phyloP scores from a whole-genome alignment of 257 asterid genomes.

The Nicotiana undulata region DNA sequence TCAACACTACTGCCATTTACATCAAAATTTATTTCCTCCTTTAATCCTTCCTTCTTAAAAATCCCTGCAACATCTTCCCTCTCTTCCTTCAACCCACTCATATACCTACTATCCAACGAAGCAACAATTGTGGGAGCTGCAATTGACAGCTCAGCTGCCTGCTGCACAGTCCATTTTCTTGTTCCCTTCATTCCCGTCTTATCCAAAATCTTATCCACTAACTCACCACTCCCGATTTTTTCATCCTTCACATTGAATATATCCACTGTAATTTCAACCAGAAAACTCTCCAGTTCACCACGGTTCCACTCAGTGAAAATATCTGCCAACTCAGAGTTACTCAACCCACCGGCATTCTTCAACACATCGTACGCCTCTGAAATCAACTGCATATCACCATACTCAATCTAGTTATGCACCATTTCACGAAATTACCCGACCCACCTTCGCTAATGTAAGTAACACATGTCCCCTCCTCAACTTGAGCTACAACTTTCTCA shows the following conservation, averaged over 20 bases:
- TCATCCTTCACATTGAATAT: constrained; percentile 66
- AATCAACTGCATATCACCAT: constrained; percentile 92
- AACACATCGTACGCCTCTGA: constrained; percentile 82
- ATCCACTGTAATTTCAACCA: constrained; percentile 76
- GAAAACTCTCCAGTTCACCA: constrained; percentile 84
- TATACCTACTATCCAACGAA: constrained; percentile 60
- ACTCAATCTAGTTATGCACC: constrained; percentile 91
- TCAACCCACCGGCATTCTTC: constrained; percentile 60
- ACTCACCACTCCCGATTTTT: constrained; percentile 38
- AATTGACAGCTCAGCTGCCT: constrained; percentile 84
- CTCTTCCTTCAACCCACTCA: constrained; percentile 92
- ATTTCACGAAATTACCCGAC: constrained; percentile 81
- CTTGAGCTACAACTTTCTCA: constrained; percentile 83
- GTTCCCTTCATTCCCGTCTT: constrained; percentile 88
- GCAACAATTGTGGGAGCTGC: constrained; percentile 96
- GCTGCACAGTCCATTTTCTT: constrained; percentile 97
- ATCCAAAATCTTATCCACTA: constrained; percentile 84
- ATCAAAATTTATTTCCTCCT: constrained; percentile 32
- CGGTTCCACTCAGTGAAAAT: constrained; percentile 75
- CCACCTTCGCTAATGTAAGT: constrained; percentile 88
- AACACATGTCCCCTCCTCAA: constrained; percentile 90
- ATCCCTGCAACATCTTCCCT: constrained; percentile 52
- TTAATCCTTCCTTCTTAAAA: constrained; percentile 52
- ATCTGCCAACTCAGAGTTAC: constrained; percentile 59
- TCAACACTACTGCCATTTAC: constrained; percentile 34